phyloP scores from a whole-genome alignment of 306 rosid genomes.

The Lathyrus oleraceus region DNA sequence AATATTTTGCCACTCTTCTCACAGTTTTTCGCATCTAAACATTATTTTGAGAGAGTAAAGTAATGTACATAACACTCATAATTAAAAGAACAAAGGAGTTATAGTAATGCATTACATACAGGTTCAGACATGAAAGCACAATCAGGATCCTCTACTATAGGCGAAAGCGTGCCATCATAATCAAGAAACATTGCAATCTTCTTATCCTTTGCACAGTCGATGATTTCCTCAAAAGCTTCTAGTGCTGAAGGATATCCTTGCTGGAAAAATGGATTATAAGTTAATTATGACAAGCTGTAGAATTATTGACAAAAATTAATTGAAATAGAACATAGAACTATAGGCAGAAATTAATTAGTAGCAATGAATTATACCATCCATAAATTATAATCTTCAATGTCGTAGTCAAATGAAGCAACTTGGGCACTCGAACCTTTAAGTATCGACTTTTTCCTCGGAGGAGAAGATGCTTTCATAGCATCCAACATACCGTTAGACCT shows the following conservation, averaged over 20 bases:
- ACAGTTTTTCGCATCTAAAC: slow-evolving; percentile 80
- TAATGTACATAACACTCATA: neutral
- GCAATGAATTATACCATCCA: slow-evolving; percentile 61
- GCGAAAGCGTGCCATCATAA: slow-evolving; percentile 95
- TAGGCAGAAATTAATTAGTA: neutral
- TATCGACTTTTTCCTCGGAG: slow-evolving; percentile 68
- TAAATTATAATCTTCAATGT: slow-evolving; percentile 51
- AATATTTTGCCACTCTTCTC: slow-evolving; percentile 55
- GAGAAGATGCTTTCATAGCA: slow-evolving; percentile 94
- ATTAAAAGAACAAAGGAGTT: neutral
- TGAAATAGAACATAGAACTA: neutral
- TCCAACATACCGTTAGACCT: slow-evolving; percentile 89
- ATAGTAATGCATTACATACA: slow-evolving; percentile 46
- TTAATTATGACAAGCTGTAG: neutral
- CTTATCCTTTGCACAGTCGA: slow-evolving; percentile 58
- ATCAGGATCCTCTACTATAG: slow-evolving; percentile 93
- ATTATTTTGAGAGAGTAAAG: neutral
- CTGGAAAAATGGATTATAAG: slow-evolving; percentile 42
- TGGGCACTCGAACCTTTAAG: slow-evolving; percentile 51
- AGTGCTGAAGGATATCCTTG: slow-evolving; percentile 84
- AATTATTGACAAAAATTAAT: neutral
- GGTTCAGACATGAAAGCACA: slow-evolving; percentile 69
- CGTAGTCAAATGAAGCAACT: slow-evolving; percentile 58
- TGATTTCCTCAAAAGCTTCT: slow-evolving; percentile 54
- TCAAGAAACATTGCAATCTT: slow-evolving; percentile 82